Conservation (phyloP, 192 early-diverging fungal species). For the Coemansia reversa region DNA sequence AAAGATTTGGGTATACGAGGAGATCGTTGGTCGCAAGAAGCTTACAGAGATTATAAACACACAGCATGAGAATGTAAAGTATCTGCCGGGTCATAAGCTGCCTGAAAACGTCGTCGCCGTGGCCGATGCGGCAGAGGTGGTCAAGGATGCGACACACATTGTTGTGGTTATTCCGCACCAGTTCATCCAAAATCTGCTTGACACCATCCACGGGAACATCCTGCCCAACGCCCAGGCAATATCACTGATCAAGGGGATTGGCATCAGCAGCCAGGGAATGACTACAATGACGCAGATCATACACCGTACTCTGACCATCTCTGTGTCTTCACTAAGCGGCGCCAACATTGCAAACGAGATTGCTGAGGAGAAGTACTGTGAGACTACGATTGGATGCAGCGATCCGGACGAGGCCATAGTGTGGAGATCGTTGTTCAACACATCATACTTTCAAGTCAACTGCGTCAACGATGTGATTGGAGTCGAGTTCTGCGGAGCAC, state of each 20-base stretch:
- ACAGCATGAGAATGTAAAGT: constrained; percentile 87
- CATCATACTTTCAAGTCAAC: constrained; percentile 84
- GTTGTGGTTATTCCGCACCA: constrained; percentile 96
- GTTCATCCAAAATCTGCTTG: constrained; percentile 81
- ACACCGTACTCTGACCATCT: constrained; percentile 72
- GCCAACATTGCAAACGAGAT: constrained; percentile 98
- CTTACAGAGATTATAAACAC: constrained; percentile 95
- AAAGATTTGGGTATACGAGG: constrained; percentile 96
- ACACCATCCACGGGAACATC: constrained; percentile 62
- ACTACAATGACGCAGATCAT: constrained; percentile 81
- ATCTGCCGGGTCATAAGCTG: constrained; percentile 81
- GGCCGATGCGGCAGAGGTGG: constrained; percentile 76
- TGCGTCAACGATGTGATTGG: constrained; percentile 85
- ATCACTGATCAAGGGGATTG: constrained; percentile 93
- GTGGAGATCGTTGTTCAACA: constrained; percentile 82
- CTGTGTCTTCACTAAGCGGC: constrained; percentile 83
- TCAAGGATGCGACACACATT: constrained; percentile 82
- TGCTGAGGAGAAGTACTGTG: constrained; percentile 91
- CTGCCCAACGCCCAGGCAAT: constrained; percentile 76
- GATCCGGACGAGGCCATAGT: constrained; percentile 69
- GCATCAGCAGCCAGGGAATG: constrained; percentile 71
- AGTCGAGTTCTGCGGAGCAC: constrained; percentile 95
- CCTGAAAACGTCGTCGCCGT: constrained; percentile 85
- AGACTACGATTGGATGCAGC: constrained; percentile 87
- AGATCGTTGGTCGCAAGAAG: constrained; percentile 76